Conservation (phyloP, 106 monocot species). For the Dioscorea alata region DNA sequence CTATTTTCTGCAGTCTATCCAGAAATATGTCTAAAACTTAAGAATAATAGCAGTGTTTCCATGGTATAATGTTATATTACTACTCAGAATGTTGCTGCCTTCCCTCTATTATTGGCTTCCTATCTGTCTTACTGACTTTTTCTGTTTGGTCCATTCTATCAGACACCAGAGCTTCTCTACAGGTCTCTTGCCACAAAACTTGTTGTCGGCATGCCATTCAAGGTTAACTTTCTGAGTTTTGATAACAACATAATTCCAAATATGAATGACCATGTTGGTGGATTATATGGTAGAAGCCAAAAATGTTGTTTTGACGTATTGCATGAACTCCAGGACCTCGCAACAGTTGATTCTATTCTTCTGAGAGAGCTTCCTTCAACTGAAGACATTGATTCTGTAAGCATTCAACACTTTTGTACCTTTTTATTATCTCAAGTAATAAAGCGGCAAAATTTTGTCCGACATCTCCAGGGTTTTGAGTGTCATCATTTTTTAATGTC, state of each 20-base stretch:
- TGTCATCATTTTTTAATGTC: no score
- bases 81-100: background rate
- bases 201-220: constrained; percentile 98
- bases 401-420: constrained; percentile 2
- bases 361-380: constrained; percentile 78
- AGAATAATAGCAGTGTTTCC: no score
- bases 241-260: no score
- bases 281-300: background rate
- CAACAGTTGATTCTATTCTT: constrained; percentile 97
- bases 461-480: no score
- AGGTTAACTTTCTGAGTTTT: constrained; percentile 38
- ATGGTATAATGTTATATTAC: background rate
- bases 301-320: constrained; percentile 3
- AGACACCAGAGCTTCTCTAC: constrained; percentile 92
- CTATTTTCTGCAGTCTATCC: no score
- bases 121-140: constrained; percentile 2
- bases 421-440: no score
- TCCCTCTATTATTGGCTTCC: background rate
- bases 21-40: no score
- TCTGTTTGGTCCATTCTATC: constrained; percentile 14
- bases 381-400: constrained; percentile 84
- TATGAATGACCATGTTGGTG: no score
- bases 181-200: constrained; percentile 90
- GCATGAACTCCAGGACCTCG: constrained; percentile 69
- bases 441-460: no score